Evolutionary conservation across 2,329 filamentous ascomycete genomes (phyloP), one percentile per base, ranked within the genome.

Genomic region (Alternaria solani): DNA sequence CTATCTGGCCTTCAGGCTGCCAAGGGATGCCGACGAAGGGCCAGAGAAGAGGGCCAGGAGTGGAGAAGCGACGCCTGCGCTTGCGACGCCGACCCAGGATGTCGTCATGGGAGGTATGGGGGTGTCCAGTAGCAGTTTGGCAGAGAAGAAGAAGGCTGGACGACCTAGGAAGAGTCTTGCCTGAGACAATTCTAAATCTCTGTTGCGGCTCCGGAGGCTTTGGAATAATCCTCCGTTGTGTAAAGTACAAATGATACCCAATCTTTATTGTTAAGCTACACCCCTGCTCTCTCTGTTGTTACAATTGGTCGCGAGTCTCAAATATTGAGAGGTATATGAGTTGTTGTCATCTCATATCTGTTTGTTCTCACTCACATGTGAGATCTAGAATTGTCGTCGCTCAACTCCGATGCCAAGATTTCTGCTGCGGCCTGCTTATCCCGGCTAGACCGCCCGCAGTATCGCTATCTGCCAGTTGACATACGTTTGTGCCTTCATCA

Each of bases 1-100:
- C 5, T 85, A 84, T 70, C 78, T 89, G 8, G 86, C 86, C 1
- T 78, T 87, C 55, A 81, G 84, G 49, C 73, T 89, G 49, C 87
- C 87, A 3, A 71, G 69, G 44, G 73, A 78, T n/a, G 57, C 75
- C 61, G 34, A 68, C 47, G 78, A 79, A 16, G 48, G 20, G 43
- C 62, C 56, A 25, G 64, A 65, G 46, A 67, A 67, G 43, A 59
- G 57, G 25, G 34, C 47, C 3, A 67, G 67, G 42, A 72, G 64
- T 41, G 65, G 64, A 2, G 69, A 70, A 54, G 70, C 46, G 4
- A 73, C 68, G 20, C 69, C 71, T 46, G 54, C 59, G 36, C 55
- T 70, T 25, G 54, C 59, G 2, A 71, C 66, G 30, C 63, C 70
- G 12, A 63, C 52, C 3, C 55, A 59, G 6, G 71, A 74, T 68